Percentiles rank a stretch among this genome's conserved stretches.
phyloP scores from a whole-genome alignment of 148 eudicot species.

The Diospyros lotus region DNA sequence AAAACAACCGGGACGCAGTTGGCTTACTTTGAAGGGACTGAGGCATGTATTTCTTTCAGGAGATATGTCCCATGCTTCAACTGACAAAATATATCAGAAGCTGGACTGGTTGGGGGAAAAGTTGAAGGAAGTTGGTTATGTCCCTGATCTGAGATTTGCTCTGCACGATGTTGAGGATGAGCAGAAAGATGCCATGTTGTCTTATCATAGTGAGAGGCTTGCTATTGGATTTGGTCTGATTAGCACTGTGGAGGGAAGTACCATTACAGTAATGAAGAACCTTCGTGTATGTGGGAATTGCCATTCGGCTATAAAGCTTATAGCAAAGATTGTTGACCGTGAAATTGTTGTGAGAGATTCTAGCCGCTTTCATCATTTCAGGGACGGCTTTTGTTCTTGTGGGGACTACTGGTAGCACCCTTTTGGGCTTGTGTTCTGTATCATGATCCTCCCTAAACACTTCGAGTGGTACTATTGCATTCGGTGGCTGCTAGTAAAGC shows the following conservation, averaged over 20 bases:
- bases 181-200: slow-evolving; percentile 16
- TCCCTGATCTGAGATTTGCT: slow-evolving; percentile 21
- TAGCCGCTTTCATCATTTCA: slow-evolving; percentile 42
- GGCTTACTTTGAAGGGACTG: slow-evolving; percentile 37
- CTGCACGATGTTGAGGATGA: slow-evolving; percentile 31
- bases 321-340: slow-evolving; percentile 28
- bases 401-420: slow-evolving; percentile 30
- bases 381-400: slow-evolving; percentile 38
- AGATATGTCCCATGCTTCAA: slow-evolving; percentile 21
- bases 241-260: slow-evolving; percentile 23
- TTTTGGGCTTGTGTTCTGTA: not conserved
- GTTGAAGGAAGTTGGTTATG: slow-evolving; percentile 24
- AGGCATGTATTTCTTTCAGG: slow-evolving; percentile 14
- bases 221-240: slow-evolving; percentile 32
- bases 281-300: slow-evolving; percentile 39
- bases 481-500: not conserved
- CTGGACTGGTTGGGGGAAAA: slow-evolving; percentile 22
- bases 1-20: slow-evolving; percentile 55
- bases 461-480: not conserved
- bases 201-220: slow-evolving; percentile 34
- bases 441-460: not conserved
- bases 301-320: slow-evolving; percentile 37
- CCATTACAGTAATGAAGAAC: slow-evolving; percentile 37
- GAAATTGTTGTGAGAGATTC: slow-evolving; percentile 35
- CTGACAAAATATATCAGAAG: slow-evolving; percentile 11